Conservation (phyloP, 805 yeast species). For the Yamadazyma tumulicola region DNA sequence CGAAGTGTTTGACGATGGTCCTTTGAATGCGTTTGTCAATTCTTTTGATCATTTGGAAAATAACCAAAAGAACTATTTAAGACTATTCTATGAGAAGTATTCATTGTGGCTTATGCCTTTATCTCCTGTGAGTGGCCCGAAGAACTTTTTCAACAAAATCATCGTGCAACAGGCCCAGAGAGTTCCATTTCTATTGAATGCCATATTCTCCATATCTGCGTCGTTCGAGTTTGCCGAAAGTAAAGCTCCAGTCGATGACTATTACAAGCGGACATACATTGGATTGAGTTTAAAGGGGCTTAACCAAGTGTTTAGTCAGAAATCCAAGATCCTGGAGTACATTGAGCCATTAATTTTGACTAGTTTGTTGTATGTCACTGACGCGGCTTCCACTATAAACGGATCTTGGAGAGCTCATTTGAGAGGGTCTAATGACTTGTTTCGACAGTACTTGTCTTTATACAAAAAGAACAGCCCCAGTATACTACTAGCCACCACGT, state of each 20-base stretch:
- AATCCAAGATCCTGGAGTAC: slow-evolving; percentile 28
- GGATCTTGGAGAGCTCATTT: slow-evolving; percentile 58
- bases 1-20: slow-evolving; percentile 10
- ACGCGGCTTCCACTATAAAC: slow-evolving; percentile 45
- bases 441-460: slow-evolving; percentile 42
- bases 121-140: slow-evolving; percentile 14
- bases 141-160: slow-evolving; percentile 14
- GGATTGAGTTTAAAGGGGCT: slow-evolving; percentile 12
- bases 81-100: slow-evolving; percentile 16
- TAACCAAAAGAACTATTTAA: slow-evolving; percentile 15
- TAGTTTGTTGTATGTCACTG: slow-evolving; percentile 54
- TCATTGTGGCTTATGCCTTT: slow-evolving; percentile 16
- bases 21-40: slow-evolving; percentile 7
- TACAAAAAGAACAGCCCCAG: slow-evolving; percentile 28
- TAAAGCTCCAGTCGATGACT: slow-evolving; percentile 10
- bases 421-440: slow-evolving; percentile 52
- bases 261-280: slow-evolving; percentile 10
- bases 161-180: slow-evolving; percentile 13
- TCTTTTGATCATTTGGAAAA: slow-evolving; percentile 11
- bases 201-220: slow-evolving; percentile 16
- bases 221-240: slow-evolving; percentile 14
- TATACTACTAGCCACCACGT: slow-evolving; percentile 45
- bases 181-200: slow-evolving; percentile 14
- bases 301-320: slow-evolving; percentile 14
- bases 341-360: slow-evolving; percentile 61